Percentiles rank a stretch among this genome's conserved stretches.
Evolutionary conservation across 495 filamentous ascomycete genomes (phyloP).

Genomic region (Annulohypoxylon moriforme): DNA sequence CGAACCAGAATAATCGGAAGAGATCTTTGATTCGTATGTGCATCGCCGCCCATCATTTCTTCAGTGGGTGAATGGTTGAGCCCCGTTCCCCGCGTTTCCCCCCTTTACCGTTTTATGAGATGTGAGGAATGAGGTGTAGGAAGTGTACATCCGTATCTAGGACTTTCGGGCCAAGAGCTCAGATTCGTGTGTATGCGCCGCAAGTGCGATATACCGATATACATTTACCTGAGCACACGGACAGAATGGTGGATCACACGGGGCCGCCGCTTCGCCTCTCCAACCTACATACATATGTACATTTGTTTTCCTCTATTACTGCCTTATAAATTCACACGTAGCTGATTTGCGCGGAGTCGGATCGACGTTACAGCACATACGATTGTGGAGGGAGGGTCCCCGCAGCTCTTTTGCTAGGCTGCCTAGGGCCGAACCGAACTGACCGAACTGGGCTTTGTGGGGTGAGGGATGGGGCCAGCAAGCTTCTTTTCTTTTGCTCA

Average conservation of each 20-base stretch:
- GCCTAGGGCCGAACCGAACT: slow-evolving; percentile 1
- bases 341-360: neutral
- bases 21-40: slow-evolving; percentile 13
- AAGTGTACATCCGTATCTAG: neutral
- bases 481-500: neutral
- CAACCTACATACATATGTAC: neutral
- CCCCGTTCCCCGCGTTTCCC: neutral
- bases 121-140: neutral
- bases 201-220: neutral
- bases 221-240: neutral
- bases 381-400: slow-evolving; percentile 13
- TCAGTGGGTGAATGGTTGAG: neutral
- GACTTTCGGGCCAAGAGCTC: slow-evolving; percentile 8
- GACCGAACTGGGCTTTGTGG: neutral
- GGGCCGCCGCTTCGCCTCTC: slow-evolving; percentile 2
- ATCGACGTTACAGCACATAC: slow-evolving; percentile 20
- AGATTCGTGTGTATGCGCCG: neutral
- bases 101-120: neutral
- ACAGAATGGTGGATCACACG: neutral
- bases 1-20: slow-evolving; percentile 14
- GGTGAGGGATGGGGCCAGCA: neutral
- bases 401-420: neutral
- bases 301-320: neutral
- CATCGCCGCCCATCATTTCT: neutral
- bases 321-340: neutral